phyloP scores from a whole-genome alignment of 75 land plant species.

The Pinus albicaulis region DNA sequence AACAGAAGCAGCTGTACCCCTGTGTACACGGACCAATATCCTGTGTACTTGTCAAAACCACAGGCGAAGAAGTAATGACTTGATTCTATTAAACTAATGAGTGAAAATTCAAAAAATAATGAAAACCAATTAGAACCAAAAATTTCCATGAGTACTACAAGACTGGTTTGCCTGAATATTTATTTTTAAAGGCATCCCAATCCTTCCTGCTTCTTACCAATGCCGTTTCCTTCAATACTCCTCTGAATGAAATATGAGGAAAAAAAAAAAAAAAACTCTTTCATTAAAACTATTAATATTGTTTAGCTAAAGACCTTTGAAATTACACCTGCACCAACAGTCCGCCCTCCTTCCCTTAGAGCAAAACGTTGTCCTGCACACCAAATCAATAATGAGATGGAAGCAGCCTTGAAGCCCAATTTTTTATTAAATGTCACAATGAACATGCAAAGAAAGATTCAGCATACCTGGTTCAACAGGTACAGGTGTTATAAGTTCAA shows the following conservation, averaged over 20 bases:
- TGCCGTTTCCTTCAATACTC: conserved; percentile 3
- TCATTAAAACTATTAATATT: background rate
- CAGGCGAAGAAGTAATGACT: no score
- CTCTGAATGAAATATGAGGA: background rate
- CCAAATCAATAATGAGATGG: background rate
- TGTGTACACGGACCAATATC: no score
- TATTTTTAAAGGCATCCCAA: background rate
- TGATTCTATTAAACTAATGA: no score
- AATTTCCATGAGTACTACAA: background rate
- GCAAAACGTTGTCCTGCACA: conserved; percentile 93
- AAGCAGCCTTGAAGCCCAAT: background rate
- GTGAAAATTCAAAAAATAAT: background rate
- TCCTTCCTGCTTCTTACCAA: background rate
- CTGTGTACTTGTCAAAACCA: no score
- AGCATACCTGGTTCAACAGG: conserved; percentile 82
- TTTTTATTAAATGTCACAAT: background rate
- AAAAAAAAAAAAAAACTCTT: background rate
- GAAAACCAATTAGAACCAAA: conserved; percentile 6
- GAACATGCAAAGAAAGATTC: background rate
- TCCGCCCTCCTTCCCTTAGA: conserved; percentile 93
- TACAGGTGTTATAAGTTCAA: conserved; percentile 80
- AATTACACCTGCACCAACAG: conserved; percentile 95
- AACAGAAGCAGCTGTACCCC: no score
- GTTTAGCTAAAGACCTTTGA: conserved; percentile 68
- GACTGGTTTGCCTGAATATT: conserved; percentile 1